These are phyloP conservation scores for Lumnitzera racemosa DNA, from an alignment of 345 rosid genomes.

Conservation along the genomic window DNA sequence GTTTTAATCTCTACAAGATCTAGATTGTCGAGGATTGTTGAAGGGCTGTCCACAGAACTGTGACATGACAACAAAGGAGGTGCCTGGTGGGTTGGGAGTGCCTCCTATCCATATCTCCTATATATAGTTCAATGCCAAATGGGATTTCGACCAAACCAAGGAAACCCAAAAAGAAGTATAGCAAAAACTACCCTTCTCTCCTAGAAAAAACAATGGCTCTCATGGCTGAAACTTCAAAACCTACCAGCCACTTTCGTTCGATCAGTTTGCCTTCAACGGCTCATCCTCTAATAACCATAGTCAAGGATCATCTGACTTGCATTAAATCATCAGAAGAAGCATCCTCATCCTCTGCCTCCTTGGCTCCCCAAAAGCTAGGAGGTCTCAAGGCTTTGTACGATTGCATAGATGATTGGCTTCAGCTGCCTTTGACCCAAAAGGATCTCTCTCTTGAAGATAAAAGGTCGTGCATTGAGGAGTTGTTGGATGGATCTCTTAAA, in stretches of 20 bases:
- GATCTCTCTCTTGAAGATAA: slow-evolving; percentile 6
- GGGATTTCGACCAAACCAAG: not conserved
- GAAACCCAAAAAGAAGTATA: not conserved
- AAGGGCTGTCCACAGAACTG: not conserved
- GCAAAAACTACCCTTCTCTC: not conserved
- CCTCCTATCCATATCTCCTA: not conserved
- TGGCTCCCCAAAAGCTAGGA: not conserved
- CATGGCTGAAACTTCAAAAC: slow-evolving; percentile 3
- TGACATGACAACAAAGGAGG: slow-evolving; percentile 8
- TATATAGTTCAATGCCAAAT: not conserved
- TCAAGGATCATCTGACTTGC: slow-evolving; percentile 12
- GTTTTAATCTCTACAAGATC: too few species aligned
- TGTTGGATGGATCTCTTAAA: slow-evolving; percentile 34
- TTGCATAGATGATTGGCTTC: slow-evolving; percentile 7
- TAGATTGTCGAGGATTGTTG: too few species aligned
- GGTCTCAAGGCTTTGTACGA: slow-evolving; percentile 5
- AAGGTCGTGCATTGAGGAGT: slow-evolving; percentile 14
- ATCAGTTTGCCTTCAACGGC: slow-evolving; percentile 25
- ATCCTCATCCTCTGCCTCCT: not conserved
- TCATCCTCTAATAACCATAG: slow-evolving; percentile 12
- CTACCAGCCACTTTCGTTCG: slow-evolving; percentile 17
- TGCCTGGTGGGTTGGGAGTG: not conserved
- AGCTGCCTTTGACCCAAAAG: slow-evolving; percentile 5
- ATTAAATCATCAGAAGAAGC: slow-evolving; percentile 11
- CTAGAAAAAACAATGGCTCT: slow-evolving; percentile 2